phyloP scores from a whole-genome alignment of 2,329 filamentous ascomycete species.

The Microascus cirrosus region DNA sequence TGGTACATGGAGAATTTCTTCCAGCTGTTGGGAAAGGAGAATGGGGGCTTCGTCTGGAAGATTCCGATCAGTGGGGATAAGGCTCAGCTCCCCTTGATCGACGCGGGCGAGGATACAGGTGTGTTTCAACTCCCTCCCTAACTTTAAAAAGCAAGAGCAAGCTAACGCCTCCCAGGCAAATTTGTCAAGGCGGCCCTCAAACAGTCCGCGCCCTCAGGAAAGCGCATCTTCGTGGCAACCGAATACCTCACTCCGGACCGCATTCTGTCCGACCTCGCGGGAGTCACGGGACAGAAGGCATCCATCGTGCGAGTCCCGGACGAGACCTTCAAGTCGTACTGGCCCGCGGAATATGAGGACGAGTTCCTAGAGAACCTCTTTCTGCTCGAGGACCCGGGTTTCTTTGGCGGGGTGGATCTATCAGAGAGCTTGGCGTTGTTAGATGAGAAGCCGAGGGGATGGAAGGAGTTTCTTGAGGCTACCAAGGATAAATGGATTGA shows the following conservation, averaged over 20 bases:
- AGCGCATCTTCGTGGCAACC: conserved; percentile 21
- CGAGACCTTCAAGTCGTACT: conserved; percentile 22
- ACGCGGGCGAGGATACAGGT: conserved; percentile 21
- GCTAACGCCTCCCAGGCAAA: conserved; percentile 16
- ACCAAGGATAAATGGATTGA: neutral
- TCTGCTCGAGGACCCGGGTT: conserved; percentile 28
- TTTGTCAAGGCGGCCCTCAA: conserved; percentile 18
- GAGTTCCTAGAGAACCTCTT: conserved; percentile 26
- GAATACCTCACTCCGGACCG: conserved; percentile 22
- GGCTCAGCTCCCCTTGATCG: conserved; percentile 24
- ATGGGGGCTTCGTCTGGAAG: conserved; percentile 14
- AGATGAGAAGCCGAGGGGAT: conserved; percentile 22
- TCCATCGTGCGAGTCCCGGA: conserved; percentile 17
- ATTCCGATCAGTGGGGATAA: conserved; percentile 16
- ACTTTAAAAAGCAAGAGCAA: neutral
- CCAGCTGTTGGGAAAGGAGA: conserved; percentile 11
- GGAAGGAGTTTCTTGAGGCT: conserved; percentile 22
- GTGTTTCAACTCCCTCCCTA: neutral
- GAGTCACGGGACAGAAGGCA: conserved; percentile 20
- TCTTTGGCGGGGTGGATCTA: conserved; percentile 23
- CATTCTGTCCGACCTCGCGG: conserved; percentile 17
- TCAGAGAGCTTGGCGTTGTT: conserved; percentile 19
- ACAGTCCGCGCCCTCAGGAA: conserved; percentile 14
- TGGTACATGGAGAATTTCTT: conserved; percentile 42
- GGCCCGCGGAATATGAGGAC: conserved; percentile 13